These are phyloP conservation scores for Neonectria hederae DNA, from an alignment of 2,329 filamentous ascomycete species.

Conservation along the genomic window DNA sequence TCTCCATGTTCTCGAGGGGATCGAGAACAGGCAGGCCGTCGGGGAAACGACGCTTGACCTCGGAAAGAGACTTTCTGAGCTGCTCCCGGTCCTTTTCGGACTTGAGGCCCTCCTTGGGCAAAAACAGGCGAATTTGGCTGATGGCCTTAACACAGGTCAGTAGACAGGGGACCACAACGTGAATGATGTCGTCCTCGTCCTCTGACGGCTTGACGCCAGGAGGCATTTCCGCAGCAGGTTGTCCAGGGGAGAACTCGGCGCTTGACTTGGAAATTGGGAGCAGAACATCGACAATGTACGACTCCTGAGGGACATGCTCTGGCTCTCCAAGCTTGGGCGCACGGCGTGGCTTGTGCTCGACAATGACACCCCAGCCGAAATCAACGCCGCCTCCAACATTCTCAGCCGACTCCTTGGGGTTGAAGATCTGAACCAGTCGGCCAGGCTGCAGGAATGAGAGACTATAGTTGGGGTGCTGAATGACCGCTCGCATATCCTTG, in stretches of 20 bases:
- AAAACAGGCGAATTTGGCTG: conserved; percentile 82
- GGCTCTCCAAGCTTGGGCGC: conserved; percentile 73
- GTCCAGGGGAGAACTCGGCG: conserved; percentile 53
- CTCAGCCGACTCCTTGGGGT: conserved; percentile 62
- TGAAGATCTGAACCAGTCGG: conserved; percentile 87
- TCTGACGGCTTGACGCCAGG: conserved; percentile 63
- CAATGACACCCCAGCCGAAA: conserved; percentile 94
- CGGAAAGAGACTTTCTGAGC: conserved; percentile 75
- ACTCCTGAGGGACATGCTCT: conserved; percentile 77
- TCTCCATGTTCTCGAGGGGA: conserved; percentile 95
- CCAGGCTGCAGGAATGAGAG: conserved; percentile 86
- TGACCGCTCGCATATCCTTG: conserved; percentile 89
- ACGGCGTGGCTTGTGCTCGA: conserved; percentile 75
- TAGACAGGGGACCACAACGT: conserved; percentile 75
- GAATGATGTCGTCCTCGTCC: conserved; percentile 44
- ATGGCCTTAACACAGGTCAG: conserved; percentile 87
- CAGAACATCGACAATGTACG: conserved; percentile 84
- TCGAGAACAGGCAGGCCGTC: conserved; percentile 91
- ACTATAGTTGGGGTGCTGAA: conserved; percentile 90
- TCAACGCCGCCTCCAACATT: conserved; percentile 60
- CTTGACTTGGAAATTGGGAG: conserved; percentile 67
- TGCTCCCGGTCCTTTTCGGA: conserved; percentile 71
- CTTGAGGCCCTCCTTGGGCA: conserved; percentile 78
- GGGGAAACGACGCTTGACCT: conserved; percentile 87
- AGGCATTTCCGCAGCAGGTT: conserved; percentile 58